Evolutionary conservation across 495 filamentous ascomycete genomes (phyloP).

Genomic region (Massariosphaeria phaeospora): DNA sequence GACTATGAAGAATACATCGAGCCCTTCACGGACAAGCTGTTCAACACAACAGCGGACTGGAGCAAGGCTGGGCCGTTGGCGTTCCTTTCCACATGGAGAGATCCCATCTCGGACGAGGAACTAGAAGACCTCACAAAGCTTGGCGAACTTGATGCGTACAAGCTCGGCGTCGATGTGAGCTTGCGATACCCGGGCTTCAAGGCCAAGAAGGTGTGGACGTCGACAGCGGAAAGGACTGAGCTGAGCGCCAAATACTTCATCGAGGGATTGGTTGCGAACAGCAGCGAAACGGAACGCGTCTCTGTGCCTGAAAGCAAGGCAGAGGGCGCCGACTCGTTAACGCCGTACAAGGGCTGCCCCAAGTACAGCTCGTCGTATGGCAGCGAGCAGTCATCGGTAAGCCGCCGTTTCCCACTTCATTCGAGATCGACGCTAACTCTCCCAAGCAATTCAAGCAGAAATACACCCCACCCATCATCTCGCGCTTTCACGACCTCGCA

Average conservation of each 20-base stretch:
- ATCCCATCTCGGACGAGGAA: constrained; percentile 45
- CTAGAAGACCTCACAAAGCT: constrained; percentile 39
- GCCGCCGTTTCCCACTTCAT: background rate
- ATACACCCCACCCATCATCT: constrained; percentile 45
- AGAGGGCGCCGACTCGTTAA: constrained; percentile 46
- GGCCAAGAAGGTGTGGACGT: constrained; percentile 46
- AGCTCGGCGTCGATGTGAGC: constrained; percentile 38
- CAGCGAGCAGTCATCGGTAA: constrained; percentile 40
- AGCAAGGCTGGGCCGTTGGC: constrained; percentile 35
- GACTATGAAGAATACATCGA: constrained; percentile 48
- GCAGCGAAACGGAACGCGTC: constrained; percentile 43
- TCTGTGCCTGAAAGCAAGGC: constrained; percentile 39
- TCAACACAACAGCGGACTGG: constrained; percentile 39
- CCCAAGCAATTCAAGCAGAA: constrained; percentile 38
- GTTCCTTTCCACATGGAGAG: constrained; percentile 43
- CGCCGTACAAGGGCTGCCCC: constrained; percentile 48
- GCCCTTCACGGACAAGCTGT: constrained; percentile 45
- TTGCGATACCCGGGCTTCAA: constrained; percentile 45
- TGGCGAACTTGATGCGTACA: constrained; percentile 18
- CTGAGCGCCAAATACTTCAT: constrained; percentile 45
- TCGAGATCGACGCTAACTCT: background rate
- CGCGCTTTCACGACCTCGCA: constrained; percentile 42
- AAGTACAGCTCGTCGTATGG: constrained; percentile 47
- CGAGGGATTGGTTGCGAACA: constrained; percentile 44
- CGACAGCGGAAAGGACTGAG: constrained; percentile 46